Base-by-base conservation (phyloP, 352 stramenopile species). In the Globisporangium sylvaticum region DNA sequence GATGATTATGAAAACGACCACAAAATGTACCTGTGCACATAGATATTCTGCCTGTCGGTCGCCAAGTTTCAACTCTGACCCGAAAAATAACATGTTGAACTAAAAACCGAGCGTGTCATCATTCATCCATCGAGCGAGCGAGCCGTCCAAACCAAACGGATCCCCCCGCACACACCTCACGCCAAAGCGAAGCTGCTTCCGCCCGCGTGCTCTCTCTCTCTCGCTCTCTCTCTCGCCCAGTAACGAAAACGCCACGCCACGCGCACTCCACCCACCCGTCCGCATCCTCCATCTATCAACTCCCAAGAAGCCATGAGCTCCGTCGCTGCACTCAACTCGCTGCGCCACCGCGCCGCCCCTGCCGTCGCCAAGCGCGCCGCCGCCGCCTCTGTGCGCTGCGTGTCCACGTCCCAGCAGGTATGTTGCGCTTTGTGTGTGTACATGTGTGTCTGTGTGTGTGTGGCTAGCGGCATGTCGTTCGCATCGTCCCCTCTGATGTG, bases 381-480 rank as follows among this genome's bases (percentile, higher is more conserved):
- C 34, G 46, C 48, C 48, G 32, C 50, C 24, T n/a, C 62, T 14
- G 39, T 70, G 50, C 78, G 78, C 65, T 79, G 54, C 56, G 68
- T 77, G 42, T 77, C 69, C 67, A 83, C 78, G 7, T 66, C 78
- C 1, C 78, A 86, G 56, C 69, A 84, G 73, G 77, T 84, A 58
- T 25, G 29, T 46, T 67, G 42, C 32, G 9, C 34, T 24, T 48
- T 15, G n/a, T 60, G 29, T 54, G n/a, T 72, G 66, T 65, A 14
- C 29, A 34, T 48, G 31, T 14, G 48, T 37, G 34, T 42, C 9
- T 9, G 10, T 60, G 29, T 54, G 14, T 72, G 64, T 63, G 12
- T 34, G 42, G 27, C 29, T 14, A 39, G 32, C 44, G 14, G 37
- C 14, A 44, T 44, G 39, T 48, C 39, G 39, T n/a, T 48, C 39